A percentile compares a stretch with the other conserved stretches of the same genome.
Conservation (phyloP, 1,284 basidiomycete genomes). For the Trichosporon sp. region DNA sequence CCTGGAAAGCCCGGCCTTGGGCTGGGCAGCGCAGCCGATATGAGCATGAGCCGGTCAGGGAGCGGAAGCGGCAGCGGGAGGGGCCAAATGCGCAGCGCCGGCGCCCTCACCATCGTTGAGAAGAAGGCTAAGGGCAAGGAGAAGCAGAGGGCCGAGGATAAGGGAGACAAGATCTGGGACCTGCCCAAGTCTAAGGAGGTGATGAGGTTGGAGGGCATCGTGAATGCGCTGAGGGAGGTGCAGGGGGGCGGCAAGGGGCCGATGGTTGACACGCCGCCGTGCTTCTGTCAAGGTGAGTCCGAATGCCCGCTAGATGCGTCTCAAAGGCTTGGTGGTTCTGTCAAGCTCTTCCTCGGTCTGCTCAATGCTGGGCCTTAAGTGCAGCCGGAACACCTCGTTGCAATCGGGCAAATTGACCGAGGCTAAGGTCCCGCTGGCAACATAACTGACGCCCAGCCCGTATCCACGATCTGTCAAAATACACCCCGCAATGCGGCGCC, state of each 20-base stretch:
- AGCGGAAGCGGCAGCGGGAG: background rate
- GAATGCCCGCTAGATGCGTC: too few species aligned
- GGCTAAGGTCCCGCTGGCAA: too few species aligned
- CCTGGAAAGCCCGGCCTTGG: background rate
- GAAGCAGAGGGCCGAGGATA: background rate
- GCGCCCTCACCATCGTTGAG: constrained; percentile 29
- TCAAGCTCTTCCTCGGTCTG: too few species aligned
- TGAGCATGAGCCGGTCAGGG: background rate
- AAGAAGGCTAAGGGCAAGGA: constrained; percentile 15
- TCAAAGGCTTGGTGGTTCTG: too few species aligned
- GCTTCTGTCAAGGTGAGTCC: constrained; percentile 50
- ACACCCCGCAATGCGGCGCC: constrained; percentile 44
- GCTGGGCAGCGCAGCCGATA: background rate
- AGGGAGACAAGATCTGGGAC: constrained; percentile 41
- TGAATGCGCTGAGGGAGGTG: constrained; percentile 26
- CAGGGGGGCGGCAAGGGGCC: constrained; percentile 29
- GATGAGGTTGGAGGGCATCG: constrained; percentile 37
- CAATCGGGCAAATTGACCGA: too few species aligned
- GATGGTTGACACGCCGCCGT: constrained; percentile 22
- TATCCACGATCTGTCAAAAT: constrained; percentile 42
- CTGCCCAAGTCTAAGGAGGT: constrained; percentile 35
- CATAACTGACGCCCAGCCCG: constrained; percentile 34
- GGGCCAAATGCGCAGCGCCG: constrained; percentile 1
- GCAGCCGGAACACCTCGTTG: too few species aligned
- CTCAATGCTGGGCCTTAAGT: too few species aligned